Base-by-base conservation (phyloP, 148 eudicot genomes). In the Nyssa sinensis region DNA sequence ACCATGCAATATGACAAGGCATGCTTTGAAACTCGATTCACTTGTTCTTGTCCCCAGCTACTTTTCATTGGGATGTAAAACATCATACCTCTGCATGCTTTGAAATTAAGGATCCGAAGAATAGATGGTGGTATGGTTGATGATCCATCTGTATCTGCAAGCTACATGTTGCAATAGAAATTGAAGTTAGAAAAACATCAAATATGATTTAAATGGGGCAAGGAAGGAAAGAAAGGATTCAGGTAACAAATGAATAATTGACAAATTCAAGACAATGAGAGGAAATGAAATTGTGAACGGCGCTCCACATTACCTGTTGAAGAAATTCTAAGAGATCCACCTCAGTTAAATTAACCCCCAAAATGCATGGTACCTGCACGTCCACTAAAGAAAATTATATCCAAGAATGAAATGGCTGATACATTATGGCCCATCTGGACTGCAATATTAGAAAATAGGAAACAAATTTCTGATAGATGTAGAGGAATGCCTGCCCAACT, bases 91-190 rank as follows among this genome's bases (percentile, higher is more conserved):
- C 99, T 86, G 83, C 99, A 96, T 55, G 99, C 90, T 83, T 96
- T 96, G 74, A 76, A 80, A 66, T 91, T 96, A 13, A 96, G 89
- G 58, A 96, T 71, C 72, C 90, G 87, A 78, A 86, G 85, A 81
- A 96, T 93, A 34, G 99, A 82, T 68, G 94, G 98, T 7, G 98
- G 99, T 33, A 91, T 76, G 55, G 90, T 85, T 44, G 99, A 93
- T 82, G 99, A 89, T 67, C 99, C 99, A 55, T 96, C 99, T 71
- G 99, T 96, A 67, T 86, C 98, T 71, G 98, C 91, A 77, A 96
- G 99, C 98, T 92, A 73, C 75, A 33, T 74, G 62, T 80, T 41
- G 70, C 31, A 58, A 75, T 25, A 25, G 59, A 73, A 75, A 67
- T n/a, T 24, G 3, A 41, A 67, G 62, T 33, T 37, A 66, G 62